Conservation (phyloP, 129 eudicot genomes). For the Helichrysum umbraculigerum region DNA sequence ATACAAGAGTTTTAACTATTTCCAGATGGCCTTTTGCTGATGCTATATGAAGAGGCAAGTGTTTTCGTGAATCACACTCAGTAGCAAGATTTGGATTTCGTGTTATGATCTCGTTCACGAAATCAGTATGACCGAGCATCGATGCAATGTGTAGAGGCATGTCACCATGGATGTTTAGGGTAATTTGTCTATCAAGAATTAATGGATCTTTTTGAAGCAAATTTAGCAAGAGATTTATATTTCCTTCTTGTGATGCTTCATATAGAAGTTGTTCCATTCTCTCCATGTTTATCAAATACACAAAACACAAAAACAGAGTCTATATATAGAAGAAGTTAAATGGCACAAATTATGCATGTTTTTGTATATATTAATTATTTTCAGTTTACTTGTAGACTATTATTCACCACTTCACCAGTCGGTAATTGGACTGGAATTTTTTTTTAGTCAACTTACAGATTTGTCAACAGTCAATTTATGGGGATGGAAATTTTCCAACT, state of each 20-base stretch:
- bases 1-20: slow-evolving; percentile 27
- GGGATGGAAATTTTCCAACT: not conserved
- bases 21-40: slow-evolving; percentile 47
- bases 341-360: not conserved
- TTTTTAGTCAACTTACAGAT: not conserved
- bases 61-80: slow-evolving; percentile 37
- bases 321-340: not conserved
- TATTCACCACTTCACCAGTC: too few species aligned
- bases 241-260: slow-evolving; percentile 49
- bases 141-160: slow-evolving; percentile 55
- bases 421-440: not conserved
- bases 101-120: slow-evolving; percentile 29
- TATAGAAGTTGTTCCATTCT: slow-evolving; percentile 31
- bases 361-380: too few species aligned
- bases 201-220: slow-evolving; percentile 43
- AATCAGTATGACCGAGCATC: slow-evolving; percentile 34
- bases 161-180: slow-evolving; percentile 15
- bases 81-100: slow-evolving; percentile 38
- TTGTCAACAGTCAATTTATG: not conserved
- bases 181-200: slow-evolving; percentile 37
- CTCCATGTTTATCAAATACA: slow-evolving; percentile 3
- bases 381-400: too few species aligned
- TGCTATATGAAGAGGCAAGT: slow-evolving; percentile 54
- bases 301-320: not conserved
- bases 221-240: slow-evolving; percentile 15